Evolutionary conservation across 371 early-diverging fungal genomes (phyloP).

Genomic region (Umbelopsis sp.): DNA sequence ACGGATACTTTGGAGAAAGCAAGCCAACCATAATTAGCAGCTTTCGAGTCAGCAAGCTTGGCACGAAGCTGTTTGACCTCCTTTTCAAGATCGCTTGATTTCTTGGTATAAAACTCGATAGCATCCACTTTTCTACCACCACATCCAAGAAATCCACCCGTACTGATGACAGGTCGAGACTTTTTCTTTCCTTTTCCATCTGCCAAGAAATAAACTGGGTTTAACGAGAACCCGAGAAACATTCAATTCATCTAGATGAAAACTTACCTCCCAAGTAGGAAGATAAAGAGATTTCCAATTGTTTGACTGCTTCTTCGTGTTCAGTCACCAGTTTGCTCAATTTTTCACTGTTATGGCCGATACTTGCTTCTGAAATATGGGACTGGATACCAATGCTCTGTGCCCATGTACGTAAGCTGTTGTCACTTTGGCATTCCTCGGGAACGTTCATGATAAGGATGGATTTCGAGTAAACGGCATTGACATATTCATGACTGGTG

Average conservation of each 20-base stretch:
- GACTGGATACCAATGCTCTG: constrained; percentile 41
- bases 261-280: constrained; percentile 59
- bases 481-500: constrained; percentile 58
- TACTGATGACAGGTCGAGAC: constrained; percentile 57
- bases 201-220: not conserved
- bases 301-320: constrained; percentile 69
- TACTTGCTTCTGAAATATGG: constrained; percentile 63
- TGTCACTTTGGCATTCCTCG: constrained; percentile 56
- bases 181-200: constrained; percentile 51
- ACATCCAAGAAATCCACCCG: constrained; percentile 40
- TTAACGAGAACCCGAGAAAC: no score
- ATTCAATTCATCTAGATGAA: no score
- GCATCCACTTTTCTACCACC: constrained; percentile 73
- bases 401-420: constrained; percentile 59
- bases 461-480: constrained; percentile 62
- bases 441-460: constrained; percentile 77
- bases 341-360: constrained; percentile 73
- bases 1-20: constrained; percentile 66
- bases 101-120: constrained; percentile 70
- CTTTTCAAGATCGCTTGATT: constrained; percentile 64
- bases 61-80: constrained; percentile 66
- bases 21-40: constrained; percentile 78
- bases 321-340: constrained; percentile 69
- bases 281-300: constrained; percentile 71
- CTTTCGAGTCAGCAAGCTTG: constrained; percentile 33